phyloP scores from a whole-genome alignment of 2,329 filamentous ascomycete genomes.

The Pochonia chlamydosporia region DNA sequence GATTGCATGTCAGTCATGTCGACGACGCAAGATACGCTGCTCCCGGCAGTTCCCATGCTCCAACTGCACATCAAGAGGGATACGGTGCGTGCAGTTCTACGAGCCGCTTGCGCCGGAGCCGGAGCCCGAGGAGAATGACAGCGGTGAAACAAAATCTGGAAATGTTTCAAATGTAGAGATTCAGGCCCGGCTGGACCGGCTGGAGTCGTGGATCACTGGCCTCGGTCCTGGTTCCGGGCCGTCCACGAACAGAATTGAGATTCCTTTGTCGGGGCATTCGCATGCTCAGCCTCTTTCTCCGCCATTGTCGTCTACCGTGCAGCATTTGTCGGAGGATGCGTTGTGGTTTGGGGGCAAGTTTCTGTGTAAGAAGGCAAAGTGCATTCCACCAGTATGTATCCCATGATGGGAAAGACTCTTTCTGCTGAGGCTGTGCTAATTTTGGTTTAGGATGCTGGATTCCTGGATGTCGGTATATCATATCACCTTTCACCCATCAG shows the following conservation, averaged over 20 bases:
- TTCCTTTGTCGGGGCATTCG: too few species aligned
- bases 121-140: not conserved
- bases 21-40: conserved; percentile 25
- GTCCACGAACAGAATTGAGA: not conserved
- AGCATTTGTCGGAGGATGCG: not conserved
- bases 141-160: not conserved
- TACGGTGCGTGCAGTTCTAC: conserved; percentile 16
- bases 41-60: conserved; percentile 26
- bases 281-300: not conserved
- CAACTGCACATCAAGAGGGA: conserved; percentile 25
- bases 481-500: conserved; percentile 7
- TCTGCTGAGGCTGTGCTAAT: not conserved
- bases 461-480: conserved; percentile 1
- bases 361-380: conserved; percentile 1
- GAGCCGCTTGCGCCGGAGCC: not conserved
- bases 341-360: conserved; percentile 1
- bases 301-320: not conserved
- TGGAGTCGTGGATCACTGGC: conserved; percentile 2
- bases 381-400: conserved; percentile 1
- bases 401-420: not conserved
- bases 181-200: conserved; percentile 1
- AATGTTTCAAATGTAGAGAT: conserved; percentile 1
- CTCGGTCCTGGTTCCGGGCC: not conserved
- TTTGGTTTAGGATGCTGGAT: not conserved
- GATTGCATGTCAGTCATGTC: conserved; percentile 25